Conservation (phyloP, 768 basidiomycete species). For the Russula griseocarnosa region DNA sequence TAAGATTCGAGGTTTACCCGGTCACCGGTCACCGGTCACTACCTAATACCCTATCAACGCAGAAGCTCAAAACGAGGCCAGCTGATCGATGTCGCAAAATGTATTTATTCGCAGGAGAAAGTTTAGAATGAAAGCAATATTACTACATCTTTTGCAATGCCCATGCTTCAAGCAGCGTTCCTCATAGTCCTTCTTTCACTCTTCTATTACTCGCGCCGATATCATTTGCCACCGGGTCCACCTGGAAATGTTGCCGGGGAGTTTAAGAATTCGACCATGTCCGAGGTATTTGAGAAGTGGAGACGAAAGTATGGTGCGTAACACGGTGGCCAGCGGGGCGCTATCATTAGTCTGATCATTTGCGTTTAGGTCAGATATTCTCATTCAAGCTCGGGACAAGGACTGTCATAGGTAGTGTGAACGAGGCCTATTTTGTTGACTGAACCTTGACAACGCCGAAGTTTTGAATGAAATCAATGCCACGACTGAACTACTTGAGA, state of each 20-base stretch:
- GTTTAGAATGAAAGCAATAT: not conserved
- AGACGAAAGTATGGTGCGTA: slow-evolving; percentile 11
- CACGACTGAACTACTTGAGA: slow-evolving; percentile 19
- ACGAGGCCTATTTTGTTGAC: not conserved
- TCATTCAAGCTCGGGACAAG: slow-evolving; percentile 16
- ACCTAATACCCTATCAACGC: not conserved
- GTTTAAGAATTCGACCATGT: slow-evolving; percentile 1
- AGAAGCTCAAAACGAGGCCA: not conserved
- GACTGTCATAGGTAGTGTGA: slow-evolving; percentile 10
- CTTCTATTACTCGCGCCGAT: not conserved
- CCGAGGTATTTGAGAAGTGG: slow-evolving; percentile 7
- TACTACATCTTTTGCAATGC: not conserved
- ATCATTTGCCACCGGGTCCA: slow-evolving; percentile 20
- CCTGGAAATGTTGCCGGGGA: slow-evolving; percentile 7
- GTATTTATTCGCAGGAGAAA: not conserved
- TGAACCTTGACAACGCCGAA: slow-evolving; percentile 1
- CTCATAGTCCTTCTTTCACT: not conserved
- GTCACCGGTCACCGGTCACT: too few relatives aligned
- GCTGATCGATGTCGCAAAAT: not conserved
- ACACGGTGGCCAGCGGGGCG: not conserved
- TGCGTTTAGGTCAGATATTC: slow-evolving; percentile 19
- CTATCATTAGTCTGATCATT: not conserved
- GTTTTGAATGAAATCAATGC: slow-evolving; percentile 16
- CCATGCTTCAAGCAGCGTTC: not conserved
- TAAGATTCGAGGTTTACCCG: not conserved